Evolutionary conservation across 768 basidiomycete genomes (phyloP).

Genomic region (Suillus sp.): DNA sequence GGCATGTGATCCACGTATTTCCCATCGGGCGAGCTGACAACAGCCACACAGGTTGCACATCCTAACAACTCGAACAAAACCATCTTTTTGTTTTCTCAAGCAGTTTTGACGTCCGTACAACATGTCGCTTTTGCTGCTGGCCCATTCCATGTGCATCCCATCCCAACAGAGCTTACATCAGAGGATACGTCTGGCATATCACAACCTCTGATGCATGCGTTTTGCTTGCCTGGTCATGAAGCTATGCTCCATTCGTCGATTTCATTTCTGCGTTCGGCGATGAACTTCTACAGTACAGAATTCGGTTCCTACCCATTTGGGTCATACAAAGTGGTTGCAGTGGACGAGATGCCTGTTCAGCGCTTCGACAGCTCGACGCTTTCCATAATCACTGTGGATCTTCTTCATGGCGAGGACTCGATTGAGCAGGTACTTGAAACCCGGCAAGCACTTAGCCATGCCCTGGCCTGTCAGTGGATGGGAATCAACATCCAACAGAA

Average conservation of each 20-base stretch:
- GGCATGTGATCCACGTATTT: conserved; percentile 45
- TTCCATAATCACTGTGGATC: conserved; percentile 74
- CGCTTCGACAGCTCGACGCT: conserved; percentile 86
- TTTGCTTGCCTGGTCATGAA: conserved; percentile 91
- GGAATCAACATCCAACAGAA: conserved; percentile 96
- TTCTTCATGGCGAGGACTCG: conserved; percentile 84
- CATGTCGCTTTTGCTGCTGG: conserved; percentile 96
- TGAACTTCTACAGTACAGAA: conserved; percentile 90
- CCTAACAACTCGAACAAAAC: conserved; percentile 92
- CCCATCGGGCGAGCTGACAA: conserved; percentile 14
- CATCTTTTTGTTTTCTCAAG: conserved; percentile 90
- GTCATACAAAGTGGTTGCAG: conserved; percentile 93
- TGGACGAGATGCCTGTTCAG: conserved; percentile 82
- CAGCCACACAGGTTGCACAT: conserved; percentile 71
- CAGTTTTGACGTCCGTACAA: conserved; percentile 88
- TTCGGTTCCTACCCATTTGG: conserved; percentile 96
- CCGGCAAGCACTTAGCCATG: conserved; percentile 81
- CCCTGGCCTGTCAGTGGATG: conserved; percentile 94
- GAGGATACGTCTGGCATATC: conserved; percentile 65
- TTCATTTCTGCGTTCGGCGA: conserved; percentile 79
- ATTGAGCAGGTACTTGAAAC: conserved; percentile 95
- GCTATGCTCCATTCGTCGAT: conserved; percentile 68
- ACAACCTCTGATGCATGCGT: conserved; percentile 83
- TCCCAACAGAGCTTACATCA: conserved; percentile 59
- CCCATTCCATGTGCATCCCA: conserved; percentile 80